Conservation (phyloP, 176 grass and related monocot genomes). For the Eragrostis nindensis region DNA sequence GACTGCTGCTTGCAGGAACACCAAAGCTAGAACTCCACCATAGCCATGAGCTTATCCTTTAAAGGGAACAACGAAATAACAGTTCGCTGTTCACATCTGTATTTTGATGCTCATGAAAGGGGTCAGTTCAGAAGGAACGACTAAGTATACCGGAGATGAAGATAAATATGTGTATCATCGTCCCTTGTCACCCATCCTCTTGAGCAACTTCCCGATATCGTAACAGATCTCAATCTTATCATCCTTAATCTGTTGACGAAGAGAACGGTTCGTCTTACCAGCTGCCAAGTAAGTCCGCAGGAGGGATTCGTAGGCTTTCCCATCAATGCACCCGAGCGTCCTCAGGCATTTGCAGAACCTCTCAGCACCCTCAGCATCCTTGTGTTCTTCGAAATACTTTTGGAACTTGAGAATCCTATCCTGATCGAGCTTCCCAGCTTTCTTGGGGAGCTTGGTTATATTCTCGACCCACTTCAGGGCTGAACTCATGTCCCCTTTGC, state of each 20-base stretch:
- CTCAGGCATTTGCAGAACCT: slow-evolving; percentile 54
- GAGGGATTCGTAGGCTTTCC: slow-evolving; percentile 55
- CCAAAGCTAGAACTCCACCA: slow-evolving; percentile 30
- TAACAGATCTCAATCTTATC: slow-evolving; percentile 62
- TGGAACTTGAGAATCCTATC: slow-evolving; percentile 56
- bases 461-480: slow-evolving; percentile 71
- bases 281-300: slow-evolving; percentile 52
- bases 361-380: slow-evolving; percentile 51
- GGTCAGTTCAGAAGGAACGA: slow-evolving; percentile 5
- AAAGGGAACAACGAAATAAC: slow-evolving; percentile 21
- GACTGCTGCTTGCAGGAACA: slow-evolving; percentile 38
- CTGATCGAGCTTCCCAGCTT: slow-evolving; percentile 53
- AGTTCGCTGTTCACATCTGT: slow-evolving; percentile 12
- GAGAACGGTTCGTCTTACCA: slow-evolving; percentile 23
- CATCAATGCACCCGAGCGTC: slow-evolving; percentile 47
- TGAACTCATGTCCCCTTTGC: slow-evolving; percentile 25
- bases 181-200: slow-evolving; percentile 49
- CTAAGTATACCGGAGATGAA: not conserved
- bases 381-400: slow-evolving; percentile 68
- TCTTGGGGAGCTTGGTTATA: slow-evolving; percentile 48
- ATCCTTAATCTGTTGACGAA: slow-evolving; percentile 58
- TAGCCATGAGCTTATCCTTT: slow-evolving; percentile 22
- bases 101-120: slow-evolving; percentile 17
- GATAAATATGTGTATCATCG: slow-evolving; percentile 32
- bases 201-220: slow-evolving; percentile 50